Evolutionary conservation across 208 protist species (phyloP), one percentile per base, ranked within the genome.

Genomic region (Trypanosoma vivax): DNA sequence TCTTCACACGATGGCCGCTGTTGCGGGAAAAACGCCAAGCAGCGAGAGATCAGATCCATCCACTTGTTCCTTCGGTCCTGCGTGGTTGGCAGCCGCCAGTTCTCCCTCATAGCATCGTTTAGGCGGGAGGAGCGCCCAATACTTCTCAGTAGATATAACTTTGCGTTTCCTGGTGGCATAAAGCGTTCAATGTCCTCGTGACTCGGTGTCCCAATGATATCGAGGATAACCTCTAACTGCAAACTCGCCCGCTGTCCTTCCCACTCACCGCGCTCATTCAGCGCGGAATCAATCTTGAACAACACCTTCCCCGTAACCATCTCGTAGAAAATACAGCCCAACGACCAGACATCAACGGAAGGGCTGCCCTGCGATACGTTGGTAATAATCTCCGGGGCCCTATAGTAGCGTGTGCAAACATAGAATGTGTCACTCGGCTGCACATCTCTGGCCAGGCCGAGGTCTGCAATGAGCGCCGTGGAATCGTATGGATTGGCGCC

Each of bases 341-440:
- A 30, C 6, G 85, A 85, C 91, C 94, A 98, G 5, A 98, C 81
- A 64, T 98, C 95, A 21, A 96, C 76, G 21, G 53, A 51, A 43
- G 85, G 52, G 4, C 69, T 69, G 24, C 94, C 95, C 28, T 65
- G 55, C 28, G 72, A 75, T 37, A 63, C 57, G 48, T 83, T 86
- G 0, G 92, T 89, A 50, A 97, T 79, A 13, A 98, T 73, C 65
- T 98, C 95, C 14, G 96, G 96, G 27, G 96, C 88, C 48, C 94
- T 86, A 67, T 98, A 98, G 87, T 96, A 97, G 13, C 93, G 75
- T 21, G 96, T 98, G 59, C 91, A 94, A 27, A 97, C 94, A 63
- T 96, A 92, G 51, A 88, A 83, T 21, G 90, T 96, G 33, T 91
- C 83, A 56, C 79, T 90, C 9, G 83, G 55, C 47, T 79, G 59